Base-by-base conservation (phyloP, 768 basidiomycete species). In the Roridomyces roridus region DNA sequence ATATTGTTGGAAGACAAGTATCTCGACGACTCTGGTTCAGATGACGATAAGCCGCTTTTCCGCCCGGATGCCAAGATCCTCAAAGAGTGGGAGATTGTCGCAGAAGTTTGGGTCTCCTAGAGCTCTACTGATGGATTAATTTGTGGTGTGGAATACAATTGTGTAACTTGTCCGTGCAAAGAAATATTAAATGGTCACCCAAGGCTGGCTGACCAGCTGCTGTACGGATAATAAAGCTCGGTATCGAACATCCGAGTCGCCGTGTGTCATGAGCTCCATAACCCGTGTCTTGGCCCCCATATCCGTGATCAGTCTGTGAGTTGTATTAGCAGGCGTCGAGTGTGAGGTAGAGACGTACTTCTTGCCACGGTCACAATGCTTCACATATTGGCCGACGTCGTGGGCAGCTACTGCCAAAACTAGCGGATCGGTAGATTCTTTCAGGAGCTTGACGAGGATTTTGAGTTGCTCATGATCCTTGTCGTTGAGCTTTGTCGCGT, bases 301-400 rank as follows among this genome's bases (percentile, higher is more conserved):
- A 57, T 94, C 89, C 24, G 90, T 87, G 43, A 98, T 81, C 34
- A 86, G 75, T 68, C 94, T 96, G 65, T 20, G 12, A 46, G 39
- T 14, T 46, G 49, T 10, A 48, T 47, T 37, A 60, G 54, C 24
- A 15, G 36, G 28, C 44, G 21, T 17, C 43, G 9, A 41, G 46
- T 9, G 4, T 21, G 36, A 41, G 20, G 26, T 10, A 26, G 45
- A 28, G 3, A 68, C 89, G 59, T 63, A 97, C 96, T 88, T 94
- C 79, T 96, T 96, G 21, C 95, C 96, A 46, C 87, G 82, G 55
- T 98, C 95, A 59, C 85, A 91, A 71, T 92, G 88, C 69, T 91
- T 95, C 57, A 98, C 89, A 68, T 95, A 98, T 68, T 96, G 92
- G 4, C 95, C 96, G 17, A 98, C 72, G 71, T 99, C 97, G 68